phyloP scores from a whole-genome alignment of 768 basidiomycete species.

The Suillus spraguei region DNA sequence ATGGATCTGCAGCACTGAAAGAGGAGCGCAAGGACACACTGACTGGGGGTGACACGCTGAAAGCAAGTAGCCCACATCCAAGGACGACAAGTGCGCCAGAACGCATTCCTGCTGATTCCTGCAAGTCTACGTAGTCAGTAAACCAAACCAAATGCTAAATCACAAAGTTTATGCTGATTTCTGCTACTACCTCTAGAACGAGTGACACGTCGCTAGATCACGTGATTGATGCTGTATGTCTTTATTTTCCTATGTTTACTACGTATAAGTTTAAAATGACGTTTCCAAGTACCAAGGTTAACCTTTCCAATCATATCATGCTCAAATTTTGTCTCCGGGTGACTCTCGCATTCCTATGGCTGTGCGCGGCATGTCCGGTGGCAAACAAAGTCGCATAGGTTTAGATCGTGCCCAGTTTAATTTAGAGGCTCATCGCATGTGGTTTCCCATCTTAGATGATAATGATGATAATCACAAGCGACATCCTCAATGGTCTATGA shows the following conservation, averaged over 20 bases:
- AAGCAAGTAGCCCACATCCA: slow-evolving; percentile 16
- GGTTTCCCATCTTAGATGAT: neutral
- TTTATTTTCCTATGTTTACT: neutral
- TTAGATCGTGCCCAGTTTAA: neutral
- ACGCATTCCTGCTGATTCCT: neutral
- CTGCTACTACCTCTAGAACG: neutral
- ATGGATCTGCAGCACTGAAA: slow-evolving; percentile 27
- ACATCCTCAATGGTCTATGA: neutral
- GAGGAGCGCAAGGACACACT: slow-evolving; percentile 32
- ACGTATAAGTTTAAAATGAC: no score
- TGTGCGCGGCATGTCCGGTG: neutral
- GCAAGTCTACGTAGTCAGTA: neutral
- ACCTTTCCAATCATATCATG: neutral
- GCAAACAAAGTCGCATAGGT: neutral
- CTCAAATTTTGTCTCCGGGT: neutral
- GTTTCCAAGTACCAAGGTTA: neutral
- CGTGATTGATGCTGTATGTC: neutral
- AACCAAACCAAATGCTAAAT: neutral
- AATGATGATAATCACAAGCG: neutral
- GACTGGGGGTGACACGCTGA: slow-evolving; percentile 33
- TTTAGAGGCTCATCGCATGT: neutral
- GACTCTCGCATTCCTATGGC: neutral
- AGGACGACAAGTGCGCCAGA: slow-evolving; percentile 8
- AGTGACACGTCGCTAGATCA: neutral
- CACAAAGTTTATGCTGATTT: neutral